Percentiles rank a stretch among this genome's conserved stretches.
phyloP scores from a whole-genome alignment of 257 asterid genomes.

The Fraxinus pennsylvanica region DNA sequence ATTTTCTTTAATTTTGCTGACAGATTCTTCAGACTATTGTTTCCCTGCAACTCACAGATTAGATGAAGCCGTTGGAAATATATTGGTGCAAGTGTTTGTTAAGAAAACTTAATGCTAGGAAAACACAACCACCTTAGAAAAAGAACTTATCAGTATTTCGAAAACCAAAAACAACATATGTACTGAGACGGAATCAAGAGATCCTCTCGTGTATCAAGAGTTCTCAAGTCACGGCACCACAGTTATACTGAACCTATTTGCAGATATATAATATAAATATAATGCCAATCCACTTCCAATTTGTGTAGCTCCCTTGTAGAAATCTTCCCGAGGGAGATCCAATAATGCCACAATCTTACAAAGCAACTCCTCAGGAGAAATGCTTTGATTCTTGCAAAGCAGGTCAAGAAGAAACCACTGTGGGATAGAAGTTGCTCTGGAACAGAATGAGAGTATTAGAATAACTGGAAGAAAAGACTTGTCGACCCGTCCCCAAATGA shows the following conservation, averaged over 20 bases:
- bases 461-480: constrained; percentile 63
- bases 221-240: neutral
- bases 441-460: constrained; percentile 22
- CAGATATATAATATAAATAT: neutral
- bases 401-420: neutral
- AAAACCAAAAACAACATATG: neutral
- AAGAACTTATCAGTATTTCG: neutral
- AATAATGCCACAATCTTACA: too few species aligned
- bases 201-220: neutral
- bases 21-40: too few species aligned
- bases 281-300: neutral
- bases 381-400: neutral
- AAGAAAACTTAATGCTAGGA: too few species aligned
- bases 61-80: too few species aligned
- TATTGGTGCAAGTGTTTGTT: too few species aligned
- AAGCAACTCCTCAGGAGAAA: neutral
- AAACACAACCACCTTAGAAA: too few species aligned
- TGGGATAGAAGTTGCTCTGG: too few species aligned
- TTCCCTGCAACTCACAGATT: too few species aligned
- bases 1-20: too few species aligned
- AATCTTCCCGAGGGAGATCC: neutral
- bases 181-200: neutral
- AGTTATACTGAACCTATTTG: neutral
- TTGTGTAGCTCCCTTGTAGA: neutral
- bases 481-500: constrained; percentile 89